Evolutionary conservation across 2,329 filamentous ascomycete species (phyloP).

Genomic region (Hymenoscyphus infarciens): DNA sequence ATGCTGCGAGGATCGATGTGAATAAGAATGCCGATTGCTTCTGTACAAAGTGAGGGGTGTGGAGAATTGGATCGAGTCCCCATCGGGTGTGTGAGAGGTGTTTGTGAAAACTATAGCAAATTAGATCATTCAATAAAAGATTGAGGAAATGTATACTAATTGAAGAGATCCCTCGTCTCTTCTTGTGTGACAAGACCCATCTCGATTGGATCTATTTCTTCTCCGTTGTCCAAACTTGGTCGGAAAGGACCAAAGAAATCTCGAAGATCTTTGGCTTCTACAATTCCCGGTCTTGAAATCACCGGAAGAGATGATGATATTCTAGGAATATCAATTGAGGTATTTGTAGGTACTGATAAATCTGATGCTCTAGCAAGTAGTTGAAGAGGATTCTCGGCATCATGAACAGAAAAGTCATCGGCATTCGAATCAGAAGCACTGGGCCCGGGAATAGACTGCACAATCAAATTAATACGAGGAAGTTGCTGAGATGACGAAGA

Average conservation of each 20-base stretch:
- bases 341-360: slow-evolving; percentile 37
- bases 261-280: slow-evolving; percentile 48
- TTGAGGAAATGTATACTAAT: slow-evolving; percentile 49
- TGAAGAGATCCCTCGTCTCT: slow-evolving; percentile 62
- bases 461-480: not conserved
- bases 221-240: slow-evolving; percentile 59
- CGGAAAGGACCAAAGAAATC: slow-evolving; percentile 65
- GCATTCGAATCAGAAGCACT: slow-evolving; percentile 19
- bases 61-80: slow-evolving; percentile 66
- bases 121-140: not conserved
- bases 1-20: slow-evolving; percentile 66
- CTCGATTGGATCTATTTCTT: slow-evolving; percentile 65
- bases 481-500: slow-evolving; percentile 8
- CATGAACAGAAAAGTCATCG: slow-evolving; percentile 61
- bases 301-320: slow-evolving; percentile 3
- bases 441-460: not conserved
- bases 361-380: slow-evolving; percentile 70
- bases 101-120: slow-evolving; percentile 58
- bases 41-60: slow-evolving; percentile 63
- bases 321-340: slow-evolving; percentile 10
- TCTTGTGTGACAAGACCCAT: slow-evolving; percentile 63
- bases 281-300: slow-evolving; percentile 27
- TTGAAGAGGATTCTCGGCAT: slow-evolving; percentile 72
- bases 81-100: slow-evolving; percentile 70
- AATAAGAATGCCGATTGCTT: slow-evolving; percentile 67